phyloP scores from a whole-genome alignment of 345 rosid species.

The Jatropha curcas region DNA sequence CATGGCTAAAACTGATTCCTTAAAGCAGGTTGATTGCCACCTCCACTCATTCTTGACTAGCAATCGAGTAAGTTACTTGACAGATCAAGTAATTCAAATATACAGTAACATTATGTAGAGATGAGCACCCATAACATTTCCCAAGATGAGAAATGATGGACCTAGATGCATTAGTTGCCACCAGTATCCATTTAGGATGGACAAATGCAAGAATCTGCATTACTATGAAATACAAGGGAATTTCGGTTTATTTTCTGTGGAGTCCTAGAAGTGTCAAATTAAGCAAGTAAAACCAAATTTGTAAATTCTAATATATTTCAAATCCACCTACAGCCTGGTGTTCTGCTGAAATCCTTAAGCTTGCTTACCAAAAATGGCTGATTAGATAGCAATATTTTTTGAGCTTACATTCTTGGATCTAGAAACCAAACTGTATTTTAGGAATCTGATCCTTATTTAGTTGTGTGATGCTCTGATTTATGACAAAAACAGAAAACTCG shows the following conservation, averaged over 20 bases:
- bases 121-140: background rate
- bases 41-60: background rate
- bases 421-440: background rate
- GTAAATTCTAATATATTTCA: background rate
- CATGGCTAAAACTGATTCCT: background rate
- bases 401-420: background rate
- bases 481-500: background rate
- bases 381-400: background rate
- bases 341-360: background rate
- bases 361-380: background rate
- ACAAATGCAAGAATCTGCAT: background rate
- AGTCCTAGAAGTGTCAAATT: background rate
- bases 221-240: background rate
- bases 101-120: background rate
- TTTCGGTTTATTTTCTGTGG: background rate
- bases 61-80: background rate
- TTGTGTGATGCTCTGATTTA: background rate
- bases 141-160: too few relatives aligned
- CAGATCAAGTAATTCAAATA: background rate
- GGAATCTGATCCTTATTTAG: background rate
- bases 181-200: background rate
- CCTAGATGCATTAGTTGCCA: background rate
- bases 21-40: background rate
- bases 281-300: background rate
- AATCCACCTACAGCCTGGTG: background rate